Base-by-base conservation (phyloP, 2,329 filamentous ascomycete species). In the Scedosporium minutisporum region DNA sequence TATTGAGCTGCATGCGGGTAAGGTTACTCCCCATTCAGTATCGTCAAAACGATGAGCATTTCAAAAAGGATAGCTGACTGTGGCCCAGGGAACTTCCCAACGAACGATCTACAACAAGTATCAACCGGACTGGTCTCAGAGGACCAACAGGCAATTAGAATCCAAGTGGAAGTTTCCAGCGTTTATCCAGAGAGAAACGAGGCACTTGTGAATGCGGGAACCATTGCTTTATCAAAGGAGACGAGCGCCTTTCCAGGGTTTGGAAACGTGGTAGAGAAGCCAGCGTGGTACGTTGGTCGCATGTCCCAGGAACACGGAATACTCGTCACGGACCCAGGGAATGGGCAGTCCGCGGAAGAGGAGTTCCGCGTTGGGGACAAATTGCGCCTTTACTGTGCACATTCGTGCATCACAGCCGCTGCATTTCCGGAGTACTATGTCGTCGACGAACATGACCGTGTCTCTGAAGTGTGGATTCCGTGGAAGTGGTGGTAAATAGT, bases 241-340 rank as follows among this genome's bases (percentile, higher is more conserved):
- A 66, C 69, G 7, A 72, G 72, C 25, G 68, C 64, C 6, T 69
- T 65, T 41, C 60, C 68, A 23, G 71, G 74, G 9, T 73, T 72
- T 59, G 69, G 73, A 23, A 66, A 67, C 33, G 69, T 72, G 1
- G 70, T 70, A 21, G 68, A 68, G 29, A 66, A 67, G 42, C 65
- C 67, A 0, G 65, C 64, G 21, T 76, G 74, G 74, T 65, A 65
- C 60, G 69, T 76, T 27, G 68, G 70, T 7, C 70, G 73, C 18
- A 66, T 75, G 62, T 72, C 72, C 7, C 74, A 76, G 66, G 74
- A 76, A 58, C 74, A 76, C 63, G 74, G 74, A 1, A 75, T 76
- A 57, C 58, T 76, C 48, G 69, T 67, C 16, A 66, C 66, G 48
- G 63, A 60, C 16, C 65, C 67, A 18, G 67, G 62, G 6, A 63